Percentiles rank a stretch among this genome's conserved stretches.
phyloP scores from a whole-genome alignment of 2,329 filamentous ascomycete genomes.

The Venturia effusa region DNA sequence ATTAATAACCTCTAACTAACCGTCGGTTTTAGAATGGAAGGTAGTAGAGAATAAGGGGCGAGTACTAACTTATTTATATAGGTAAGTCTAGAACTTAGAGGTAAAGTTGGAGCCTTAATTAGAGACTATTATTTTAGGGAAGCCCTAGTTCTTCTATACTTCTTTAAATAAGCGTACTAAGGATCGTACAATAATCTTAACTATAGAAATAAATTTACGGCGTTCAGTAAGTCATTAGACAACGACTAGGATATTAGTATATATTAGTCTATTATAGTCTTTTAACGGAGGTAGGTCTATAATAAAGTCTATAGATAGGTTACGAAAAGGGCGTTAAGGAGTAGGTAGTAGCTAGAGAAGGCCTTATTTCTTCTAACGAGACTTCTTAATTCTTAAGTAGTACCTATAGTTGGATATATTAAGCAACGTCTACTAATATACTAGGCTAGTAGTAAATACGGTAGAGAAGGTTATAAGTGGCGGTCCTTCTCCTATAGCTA shows the following conservation, averaged over 20 bases:
- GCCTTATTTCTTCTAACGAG: neutral
- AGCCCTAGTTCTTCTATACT: neutral
- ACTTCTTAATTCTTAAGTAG: neutral
- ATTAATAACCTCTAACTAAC: neutral
- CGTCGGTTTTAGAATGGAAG: neutral
- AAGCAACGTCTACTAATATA: neutral
- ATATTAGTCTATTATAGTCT: neutral
- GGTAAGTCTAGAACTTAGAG: neutral
- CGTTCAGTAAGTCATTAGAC: neutral
- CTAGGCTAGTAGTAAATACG: neutral
- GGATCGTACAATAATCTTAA: neutral
- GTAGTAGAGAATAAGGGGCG: too few species aligned
- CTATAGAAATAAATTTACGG: neutral
- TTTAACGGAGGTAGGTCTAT: neutral
- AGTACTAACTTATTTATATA: neutral
- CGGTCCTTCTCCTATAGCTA: neutral
- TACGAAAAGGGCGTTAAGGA: neutral
- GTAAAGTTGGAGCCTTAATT: neutral
- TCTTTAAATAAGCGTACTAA: neutral
- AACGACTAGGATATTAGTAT: neutral
- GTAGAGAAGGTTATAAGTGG: neutral
- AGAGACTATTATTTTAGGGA: neutral
- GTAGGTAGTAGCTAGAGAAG: neutral
- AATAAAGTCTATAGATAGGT: too few species aligned
- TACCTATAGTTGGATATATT: neutral